Conservation (phyloP, 371 early-diverging fungal species). For the Chytridium lagenaria region DNA sequence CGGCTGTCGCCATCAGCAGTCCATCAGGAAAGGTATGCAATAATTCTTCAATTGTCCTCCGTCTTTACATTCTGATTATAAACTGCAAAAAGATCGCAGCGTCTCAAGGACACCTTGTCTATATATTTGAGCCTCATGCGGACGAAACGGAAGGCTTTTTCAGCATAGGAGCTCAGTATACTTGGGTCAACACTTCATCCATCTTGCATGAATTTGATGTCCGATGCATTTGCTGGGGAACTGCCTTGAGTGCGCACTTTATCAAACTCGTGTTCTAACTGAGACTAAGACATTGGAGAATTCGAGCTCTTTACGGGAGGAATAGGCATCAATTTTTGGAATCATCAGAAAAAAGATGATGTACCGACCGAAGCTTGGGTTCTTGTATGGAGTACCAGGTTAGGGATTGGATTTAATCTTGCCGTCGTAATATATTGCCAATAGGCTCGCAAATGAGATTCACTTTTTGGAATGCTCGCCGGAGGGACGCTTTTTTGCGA, state of each 20-base stretch:
- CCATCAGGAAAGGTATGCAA: neutral
- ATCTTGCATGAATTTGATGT: neutral
- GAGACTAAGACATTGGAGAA: neutral
- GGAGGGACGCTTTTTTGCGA: conserved; percentile 70
- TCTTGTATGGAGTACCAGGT: neutral
- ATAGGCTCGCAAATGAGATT: neutral
- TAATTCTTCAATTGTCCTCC: neutral
- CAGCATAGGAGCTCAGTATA: neutral
- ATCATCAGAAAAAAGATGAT: neutral
- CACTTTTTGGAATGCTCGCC: conserved; percentile 66
- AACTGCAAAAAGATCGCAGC: conserved; percentile 11
- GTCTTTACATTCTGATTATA: neutral
- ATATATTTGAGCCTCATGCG: conserved; percentile 3
- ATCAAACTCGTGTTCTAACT: neutral
- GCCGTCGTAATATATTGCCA: too few species aligned
- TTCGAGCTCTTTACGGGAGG: neutral
- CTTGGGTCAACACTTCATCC: conserved; percentile 1
- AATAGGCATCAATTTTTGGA: neutral
- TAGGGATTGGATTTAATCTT: too few species aligned
- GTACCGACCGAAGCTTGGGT: neutral
- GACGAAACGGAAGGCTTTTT: neutral
- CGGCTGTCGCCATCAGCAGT: neutral
- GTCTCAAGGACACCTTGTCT: conserved; percentile 7
- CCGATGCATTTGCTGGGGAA: conserved; percentile 1
- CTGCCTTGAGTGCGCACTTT: neutral